Base-by-base conservation (phyloP, 2,329 filamentous ascomycete genomes). In the Calonectria fujianensis region DNA sequence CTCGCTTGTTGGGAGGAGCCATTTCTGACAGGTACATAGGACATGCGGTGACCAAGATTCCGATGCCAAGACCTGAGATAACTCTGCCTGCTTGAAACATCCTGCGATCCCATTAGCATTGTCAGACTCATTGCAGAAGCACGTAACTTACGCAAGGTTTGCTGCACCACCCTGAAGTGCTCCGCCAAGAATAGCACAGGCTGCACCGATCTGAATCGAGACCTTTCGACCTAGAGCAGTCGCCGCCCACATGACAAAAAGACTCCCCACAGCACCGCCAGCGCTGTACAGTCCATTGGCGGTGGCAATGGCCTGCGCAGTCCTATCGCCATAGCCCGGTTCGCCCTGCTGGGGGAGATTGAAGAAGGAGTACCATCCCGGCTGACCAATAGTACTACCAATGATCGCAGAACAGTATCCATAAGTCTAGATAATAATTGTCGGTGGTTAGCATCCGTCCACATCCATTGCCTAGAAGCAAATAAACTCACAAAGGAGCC, bases 361-460 rank as follows among this genome's bases (percentile, higher is more conserved):
- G 77, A 90, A 90, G 80, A 86, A 89, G 24, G 79, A 74, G 77
- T 88, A 90, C 87, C 88, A 90, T 75, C 88, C 88, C 4, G 88
- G 87, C 70, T 90, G 88, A 11, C 89, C 89, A 68, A 90, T 89
- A 20, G 88, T 90, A 71, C 87, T 88, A 50, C 85, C 84, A 48
- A 90, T 90, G 48, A 90, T 86, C 2, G 88, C 89, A 11, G 88
- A 84, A 68, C 85, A 87, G 76, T 89, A 90, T 29, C 88, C 88
- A 75, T 89, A 90, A 2, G 88, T 89, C 87, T 88, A 69, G 1
- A 50, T 35, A 32, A 16, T 11, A 8, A 8, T 8, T 0, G 4
- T 2, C 24, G 8, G 0, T 20, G 35, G 32, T 69, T 31, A 63
- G 52, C 20, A 37, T n/a, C 7, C 5, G 13, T 29, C 20, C 50